Evolutionary conservation across 805 yeast genomes (phyloP), one percentile per base, ranked within the genome.

Genomic region (Hanseniaspora singularis): DNA sequence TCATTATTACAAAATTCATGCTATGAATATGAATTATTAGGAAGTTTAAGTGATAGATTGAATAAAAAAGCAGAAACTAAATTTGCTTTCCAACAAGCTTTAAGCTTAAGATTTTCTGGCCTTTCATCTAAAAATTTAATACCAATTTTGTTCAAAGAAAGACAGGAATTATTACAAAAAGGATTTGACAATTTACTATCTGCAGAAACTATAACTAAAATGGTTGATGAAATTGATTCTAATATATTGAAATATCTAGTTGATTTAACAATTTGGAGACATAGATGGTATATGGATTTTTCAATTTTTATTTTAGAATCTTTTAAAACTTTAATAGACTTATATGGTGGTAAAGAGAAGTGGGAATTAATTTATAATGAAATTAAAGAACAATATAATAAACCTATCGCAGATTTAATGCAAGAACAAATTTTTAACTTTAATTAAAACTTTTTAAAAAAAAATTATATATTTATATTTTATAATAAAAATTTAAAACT

Each of bases 281-380:
- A 88, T 63, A 76, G 98, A 58, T 92, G 98, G 98, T 94, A 89
- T 65, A 74, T 79, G 52, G 96, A 89, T 53, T 89, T 87, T 58
- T 79, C 94, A 8, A 83, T 94, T 18, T 67, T 68, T 40, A 66
- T 86, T 40, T 58, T 78, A n/a, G 59, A 65, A n/a, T 65, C 77
- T 0, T 64, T 87, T 50, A 65, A 40, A 16, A 36, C 74, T 18
- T 73, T 70, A 46, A 67, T 86, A 47, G 77, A 85, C 20, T 76
- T 75, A 33, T 80, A 79, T 56, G 86, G 83, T 55, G 96, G 96
- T 0, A 63, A 81, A 37, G 75, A 81, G 26, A 87, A 84, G 62
- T 75, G 86, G 33, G 78, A 77, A 14, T 15, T 44, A 22, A 24
- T 44, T n/a, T 31, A 37, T n/a, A 33, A 24, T 23, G 41, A 44